Evolutionary conservation across 2,329 filamentous ascomycete species (phyloP).

Genomic region (Ceratocystis alfenasii): DNA sequence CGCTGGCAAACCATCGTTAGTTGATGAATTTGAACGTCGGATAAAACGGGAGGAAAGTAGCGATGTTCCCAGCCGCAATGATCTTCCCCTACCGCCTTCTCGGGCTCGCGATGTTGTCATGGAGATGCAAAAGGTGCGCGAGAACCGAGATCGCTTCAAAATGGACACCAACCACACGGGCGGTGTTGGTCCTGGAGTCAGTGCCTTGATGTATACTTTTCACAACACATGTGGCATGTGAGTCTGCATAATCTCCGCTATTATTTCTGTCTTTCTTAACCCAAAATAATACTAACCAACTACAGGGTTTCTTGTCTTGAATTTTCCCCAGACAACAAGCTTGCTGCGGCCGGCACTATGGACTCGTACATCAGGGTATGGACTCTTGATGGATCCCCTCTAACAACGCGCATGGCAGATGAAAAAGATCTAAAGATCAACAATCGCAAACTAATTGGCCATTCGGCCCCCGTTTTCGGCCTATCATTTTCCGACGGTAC

Average conservation of each 20-base stretch:
- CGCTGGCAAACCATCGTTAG: conserved; percentile 57
- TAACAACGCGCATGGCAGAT: conserved; percentile 52
- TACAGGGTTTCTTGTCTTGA: conserved; percentile 78
- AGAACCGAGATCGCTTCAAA: conserved; percentile 82
- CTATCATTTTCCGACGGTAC: conserved; percentile 74
- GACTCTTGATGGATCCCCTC: conserved; percentile 73
- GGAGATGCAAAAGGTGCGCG: conserved; percentile 86
- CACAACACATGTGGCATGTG: conserved; percentile 90
- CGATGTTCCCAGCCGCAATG: conserved; percentile 65
- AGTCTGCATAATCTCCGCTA: conserved; percentile 28
- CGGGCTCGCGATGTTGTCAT: conserved; percentile 81
- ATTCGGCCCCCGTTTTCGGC: conserved; percentile 78
- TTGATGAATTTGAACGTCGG: conserved; percentile 79
- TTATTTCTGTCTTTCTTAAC: not conserved
- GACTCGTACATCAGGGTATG: conserved; percentile 95
- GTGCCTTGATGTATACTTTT: conserved; percentile 95
- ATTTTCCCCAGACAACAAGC: conserved; percentile 79
- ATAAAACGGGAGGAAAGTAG: conserved; percentile 82
- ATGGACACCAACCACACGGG: conserved; percentile 70
- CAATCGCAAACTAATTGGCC: conserved; percentile 68
- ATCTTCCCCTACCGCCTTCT: conserved; percentile 78
- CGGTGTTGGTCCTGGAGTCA: conserved; percentile 70
- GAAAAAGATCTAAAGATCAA: conserved; percentile 49
- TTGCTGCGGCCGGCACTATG: conserved; percentile 78
- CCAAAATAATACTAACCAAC: conserved; percentile 23